Evolutionary conservation across 2,329 filamentous ascomycete genomes (phyloP).

Genomic region (Fusarium zealandicum): DNA sequence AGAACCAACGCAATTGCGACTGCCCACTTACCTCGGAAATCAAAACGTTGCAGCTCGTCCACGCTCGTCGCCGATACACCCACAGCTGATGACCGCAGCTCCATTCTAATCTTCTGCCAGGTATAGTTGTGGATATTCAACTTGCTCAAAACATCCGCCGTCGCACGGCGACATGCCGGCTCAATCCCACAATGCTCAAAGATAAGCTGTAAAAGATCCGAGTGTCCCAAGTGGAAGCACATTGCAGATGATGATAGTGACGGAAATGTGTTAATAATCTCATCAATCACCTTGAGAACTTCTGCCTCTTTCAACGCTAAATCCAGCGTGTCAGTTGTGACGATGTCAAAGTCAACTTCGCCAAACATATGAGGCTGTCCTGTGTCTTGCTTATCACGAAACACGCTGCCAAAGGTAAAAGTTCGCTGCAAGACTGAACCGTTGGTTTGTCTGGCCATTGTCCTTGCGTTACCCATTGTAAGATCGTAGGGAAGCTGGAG

Average conservation of each 20-base stretch:
- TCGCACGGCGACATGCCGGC: constrained; percentile 68
- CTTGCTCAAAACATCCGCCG: constrained; percentile 85
- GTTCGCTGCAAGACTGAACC: constrained; percentile 73
- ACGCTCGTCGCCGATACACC: constrained; percentile 88
- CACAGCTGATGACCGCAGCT: constrained; percentile 81
- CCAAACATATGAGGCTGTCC: constrained; percentile 83
- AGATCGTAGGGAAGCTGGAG: constrained; percentile 95
- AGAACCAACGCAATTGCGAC: background rate
- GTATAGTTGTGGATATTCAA: constrained; percentile 82
- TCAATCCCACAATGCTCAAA: constrained; percentile 89
- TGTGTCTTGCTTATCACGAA: constrained; percentile 78
- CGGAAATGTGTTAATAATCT: constrained; percentile 83
- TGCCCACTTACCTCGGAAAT: constrained; percentile 75
- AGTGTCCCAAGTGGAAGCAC: constrained; percentile 92
- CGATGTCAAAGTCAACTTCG: constrained; percentile 95
- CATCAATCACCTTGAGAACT: constrained; percentile 91
- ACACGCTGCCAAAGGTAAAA: constrained; percentile 88
- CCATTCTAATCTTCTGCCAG: constrained; percentile 83
- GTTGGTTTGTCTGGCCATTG: constrained; percentile 74
- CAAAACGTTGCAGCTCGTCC: constrained; percentile 88
- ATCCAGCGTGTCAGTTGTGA: constrained; percentile 83
- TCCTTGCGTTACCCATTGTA: constrained; percentile 85
- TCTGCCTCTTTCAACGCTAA: constrained; percentile 91
- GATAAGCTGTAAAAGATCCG: constrained; percentile 83
- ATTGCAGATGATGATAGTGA: constrained; percentile 74